Percentiles rank a stretch among this genome's conserved stretches.
Conservation (phyloP, 2,329 filamentous ascomycete genomes). For the Beauveria sp. region DNA sequence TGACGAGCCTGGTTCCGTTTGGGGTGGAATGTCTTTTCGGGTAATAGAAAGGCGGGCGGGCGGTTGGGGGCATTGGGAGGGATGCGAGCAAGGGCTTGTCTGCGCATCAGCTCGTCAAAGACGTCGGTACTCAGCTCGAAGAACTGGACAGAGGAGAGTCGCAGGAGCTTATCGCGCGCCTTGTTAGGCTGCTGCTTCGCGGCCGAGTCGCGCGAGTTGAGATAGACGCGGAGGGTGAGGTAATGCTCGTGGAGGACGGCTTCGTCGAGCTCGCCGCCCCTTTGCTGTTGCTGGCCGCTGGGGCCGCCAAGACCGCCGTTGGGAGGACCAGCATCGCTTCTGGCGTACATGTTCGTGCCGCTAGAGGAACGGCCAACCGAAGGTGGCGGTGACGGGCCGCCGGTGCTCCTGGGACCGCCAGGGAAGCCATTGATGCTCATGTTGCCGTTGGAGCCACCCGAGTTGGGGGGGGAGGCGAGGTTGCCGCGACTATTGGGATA, state of each 20-base stretch:
- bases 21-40: conserved; percentile 86
- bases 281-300: conserved; percentile 13
- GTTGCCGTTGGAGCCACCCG: conserved; percentile 49
- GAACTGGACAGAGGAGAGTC: conserved; percentile 86
- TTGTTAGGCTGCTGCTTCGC: conserved; percentile 71
- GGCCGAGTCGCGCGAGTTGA: conserved; percentile 70
- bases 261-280: conserved; percentile 52
- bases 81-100: conserved; percentile 60
- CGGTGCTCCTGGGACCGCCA: conserved; percentile 46
- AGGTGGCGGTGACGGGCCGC: conserved; percentile 74
- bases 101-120: conserved; percentile 84
- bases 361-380: conserved; percentile 82
- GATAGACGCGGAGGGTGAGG: conserved; percentile 65
- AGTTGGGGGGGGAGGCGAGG: conserved; percentile 62
- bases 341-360: conserved; percentile 62
- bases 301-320: conserved; percentile 24
- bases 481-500: conserved; percentile 49
- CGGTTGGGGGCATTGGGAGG: conserved; percentile 44
- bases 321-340: conserved; percentile 56
- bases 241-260: conserved; percentile 72
- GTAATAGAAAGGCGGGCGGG: conserved; percentile 67
- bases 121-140: conserved; percentile 97
- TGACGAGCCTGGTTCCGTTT: conserved; percentile 97
- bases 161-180: conserved; percentile 87
- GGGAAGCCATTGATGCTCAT: conserved; percentile 56